A percentile compares a stretch with the other conserved stretches of the same genome.
Evolutionary conservation across 1,139 yeast genomes (phyloP).

Genomic region (Magnusiomyces paraingens): DNA sequence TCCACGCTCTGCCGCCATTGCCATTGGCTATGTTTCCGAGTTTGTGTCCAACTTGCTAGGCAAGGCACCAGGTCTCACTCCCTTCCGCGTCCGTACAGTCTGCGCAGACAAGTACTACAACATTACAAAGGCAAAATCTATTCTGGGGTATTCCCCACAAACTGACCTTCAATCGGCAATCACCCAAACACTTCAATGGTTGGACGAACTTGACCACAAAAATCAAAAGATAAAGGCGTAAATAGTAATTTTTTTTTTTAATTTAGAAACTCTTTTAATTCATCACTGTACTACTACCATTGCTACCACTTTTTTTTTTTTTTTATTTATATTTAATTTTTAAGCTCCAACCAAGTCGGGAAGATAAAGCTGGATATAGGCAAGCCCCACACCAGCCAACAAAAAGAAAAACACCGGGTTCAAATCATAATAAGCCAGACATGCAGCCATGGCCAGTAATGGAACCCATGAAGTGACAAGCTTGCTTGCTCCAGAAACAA

Average conservation of each 20-base stretch:
- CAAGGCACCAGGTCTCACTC: constrained; percentile 91
- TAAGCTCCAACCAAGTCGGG: constrained; percentile 14
- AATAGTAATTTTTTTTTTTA: background rate
- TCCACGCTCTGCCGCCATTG: constrained; percentile 64
- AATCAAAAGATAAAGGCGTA: constrained; percentile 1
- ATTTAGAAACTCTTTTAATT: background rate
- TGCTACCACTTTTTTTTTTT: background rate
- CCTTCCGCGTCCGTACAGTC: constrained; percentile 86
- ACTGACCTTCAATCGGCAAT: constrained; percentile 83
- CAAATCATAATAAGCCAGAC: constrained; percentile 14
- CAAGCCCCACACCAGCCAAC: constrained; percentile 15
- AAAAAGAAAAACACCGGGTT: constrained; percentile 15
- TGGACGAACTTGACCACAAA: constrained; percentile 52
- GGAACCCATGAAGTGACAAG: constrained; percentile 17
- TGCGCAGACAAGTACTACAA: constrained; percentile 96
- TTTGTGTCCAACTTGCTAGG: constrained; percentile 59
- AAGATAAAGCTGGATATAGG: constrained; percentile 15
- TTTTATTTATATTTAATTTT: background rate
- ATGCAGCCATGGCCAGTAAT: constrained; percentile 10
- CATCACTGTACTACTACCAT: background rate
- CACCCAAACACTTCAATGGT: constrained; percentile 73
- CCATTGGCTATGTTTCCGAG: constrained; percentile 74
- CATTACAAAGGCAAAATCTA: constrained; percentile 72
- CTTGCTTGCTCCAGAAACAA: constrained; percentile 12
- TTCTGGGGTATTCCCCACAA: constrained; percentile 74